These are phyloP conservation scores for Sporormia fimetaria DNA, from an alignment of 495 filamentous ascomycete genomes.

Conservation along the genomic window DNA sequence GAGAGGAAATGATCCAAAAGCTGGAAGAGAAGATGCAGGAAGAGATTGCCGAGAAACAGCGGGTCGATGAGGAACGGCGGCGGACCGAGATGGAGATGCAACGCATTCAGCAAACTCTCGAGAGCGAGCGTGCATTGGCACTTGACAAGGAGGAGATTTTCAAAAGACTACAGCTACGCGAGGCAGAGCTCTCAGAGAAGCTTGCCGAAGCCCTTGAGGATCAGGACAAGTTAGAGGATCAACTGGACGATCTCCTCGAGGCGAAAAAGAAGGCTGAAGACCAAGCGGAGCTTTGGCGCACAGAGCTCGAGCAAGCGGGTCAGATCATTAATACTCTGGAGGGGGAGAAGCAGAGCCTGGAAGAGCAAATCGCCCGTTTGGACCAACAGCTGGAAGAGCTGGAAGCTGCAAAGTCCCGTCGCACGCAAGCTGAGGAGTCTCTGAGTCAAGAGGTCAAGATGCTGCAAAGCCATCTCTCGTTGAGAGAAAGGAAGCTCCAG, in stretches of 20 bases:
- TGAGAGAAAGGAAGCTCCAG: constrained; percentile 83
- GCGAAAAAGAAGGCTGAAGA: constrained; percentile 86
- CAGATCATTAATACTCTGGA: constrained; percentile 75
- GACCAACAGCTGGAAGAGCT: constrained; percentile 56
- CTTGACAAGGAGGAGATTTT: constrained; percentile 98
- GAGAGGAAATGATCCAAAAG: constrained; percentile 83
- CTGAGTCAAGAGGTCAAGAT: constrained; percentile 76
- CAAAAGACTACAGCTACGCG: constrained; percentile 78
- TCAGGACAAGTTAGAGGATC: constrained; percentile 85
- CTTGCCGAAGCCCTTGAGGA: constrained; percentile 86
- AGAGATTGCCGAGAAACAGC: constrained; percentile 62
- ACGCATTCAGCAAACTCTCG: constrained; percentile 79
- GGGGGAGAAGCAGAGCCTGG: constrained; percentile 65
- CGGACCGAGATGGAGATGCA: constrained; percentile 79
- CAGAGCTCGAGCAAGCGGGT: constrained; percentile 83
- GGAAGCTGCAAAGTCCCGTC: constrained; percentile 52
- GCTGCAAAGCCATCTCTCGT: constrained; percentile 75
- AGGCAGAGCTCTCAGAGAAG: constrained; percentile 83
- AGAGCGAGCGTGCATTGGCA: constrained; percentile 87
- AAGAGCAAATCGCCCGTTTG: constrained; percentile 52
- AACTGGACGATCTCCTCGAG: constrained; percentile 77
- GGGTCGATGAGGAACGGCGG: constrained; percentile 81
- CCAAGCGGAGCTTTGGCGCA: constrained; percentile 63
- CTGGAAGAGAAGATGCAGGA: constrained; percentile 72
- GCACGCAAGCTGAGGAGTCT: constrained; percentile 58